These are phyloP conservation scores for Ganoderma lucidum DNA, from an alignment of 1,284 basidiomycete genomes.

Conservation along the genomic window DNA sequence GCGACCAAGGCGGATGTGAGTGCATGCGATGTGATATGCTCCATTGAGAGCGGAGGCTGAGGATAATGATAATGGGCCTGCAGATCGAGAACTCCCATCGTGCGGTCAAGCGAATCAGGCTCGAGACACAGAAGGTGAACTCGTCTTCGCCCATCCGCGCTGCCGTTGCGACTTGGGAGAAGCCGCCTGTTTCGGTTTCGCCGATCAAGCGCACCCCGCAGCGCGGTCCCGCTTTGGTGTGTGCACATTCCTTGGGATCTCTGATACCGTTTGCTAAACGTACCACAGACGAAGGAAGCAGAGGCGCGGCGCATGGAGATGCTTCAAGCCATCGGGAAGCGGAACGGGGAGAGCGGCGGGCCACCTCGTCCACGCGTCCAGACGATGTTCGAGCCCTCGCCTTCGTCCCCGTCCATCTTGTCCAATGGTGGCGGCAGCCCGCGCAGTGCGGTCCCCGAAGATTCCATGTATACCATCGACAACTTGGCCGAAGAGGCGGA, in stretches of 20 bases:
- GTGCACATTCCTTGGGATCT: constrained; percentile 22
- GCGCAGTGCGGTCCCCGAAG: constrained; percentile 30
- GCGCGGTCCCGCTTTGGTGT: constrained; percentile 53
- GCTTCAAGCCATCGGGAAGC: constrained; percentile 70
- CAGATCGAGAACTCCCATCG: constrained; percentile 74
- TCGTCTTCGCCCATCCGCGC: constrained; percentile 25
- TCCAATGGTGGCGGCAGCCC: constrained; percentile 33
- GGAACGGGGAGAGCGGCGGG: constrained; percentile 57
- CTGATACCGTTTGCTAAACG: constrained; percentile 9
- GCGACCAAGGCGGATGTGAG: constrained; percentile 76
- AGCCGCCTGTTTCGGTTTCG: constrained; percentile 50
- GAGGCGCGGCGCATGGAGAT: constrained; percentile 81
- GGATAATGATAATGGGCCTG: not conserved
- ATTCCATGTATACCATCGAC: constrained; percentile 51
- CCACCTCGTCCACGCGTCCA: constrained; percentile 52
- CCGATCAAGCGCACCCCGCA: constrained; percentile 62
- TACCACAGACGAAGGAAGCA: constrained; percentile 68
- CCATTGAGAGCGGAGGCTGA: not conserved
- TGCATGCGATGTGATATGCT: constrained; percentile 15
- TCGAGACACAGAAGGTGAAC: constrained; percentile 52
- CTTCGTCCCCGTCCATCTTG: constrained; percentile 30
- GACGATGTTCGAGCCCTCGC: constrained; percentile 39
- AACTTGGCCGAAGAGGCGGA: constrained; percentile 67
- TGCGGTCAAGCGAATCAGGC: constrained; percentile 73
- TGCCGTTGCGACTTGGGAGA: constrained; percentile 26